Evolutionary conservation across 192 early-diverging fungal species (phyloP).

Genomic region (Backusella morwellensis): DNA sequence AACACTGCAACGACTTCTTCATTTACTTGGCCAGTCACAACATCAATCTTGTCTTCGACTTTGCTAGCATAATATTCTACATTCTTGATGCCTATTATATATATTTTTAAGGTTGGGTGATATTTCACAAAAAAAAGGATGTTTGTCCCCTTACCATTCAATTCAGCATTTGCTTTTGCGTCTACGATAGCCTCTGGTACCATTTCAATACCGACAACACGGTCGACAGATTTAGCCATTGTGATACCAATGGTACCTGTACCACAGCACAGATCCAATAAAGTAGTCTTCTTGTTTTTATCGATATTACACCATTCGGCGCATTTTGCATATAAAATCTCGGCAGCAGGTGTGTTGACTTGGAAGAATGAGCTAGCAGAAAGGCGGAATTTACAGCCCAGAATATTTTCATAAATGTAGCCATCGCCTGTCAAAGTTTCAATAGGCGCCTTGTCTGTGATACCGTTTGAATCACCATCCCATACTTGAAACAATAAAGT

Average conservation of each 20-base stretch:
- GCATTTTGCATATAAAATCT: conserved; percentile 57
- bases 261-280: conserved; percentile 81
- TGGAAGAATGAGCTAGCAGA: conserved; percentile 80
- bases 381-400: conserved; percentile 65
- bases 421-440: conserved; percentile 51
- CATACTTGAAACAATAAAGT: conserved; percentile 52
- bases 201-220: conserved; percentile 75
- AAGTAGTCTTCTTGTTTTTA: conserved; percentile 35
- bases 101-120: not conserved
- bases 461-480: conserved; percentile 54
- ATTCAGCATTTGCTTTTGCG: conserved; percentile 64
- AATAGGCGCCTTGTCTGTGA: conserved; percentile 45
- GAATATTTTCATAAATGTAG: conserved; percentile 61
- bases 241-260: conserved; percentile 83
- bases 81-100: conserved; percentile 42
- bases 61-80: conserved; percentile 55
- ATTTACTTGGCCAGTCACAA: conserved; percentile 24
- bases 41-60: conserved; percentile 56
- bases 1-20: conserved; percentile 69
- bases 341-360: conserved; percentile 70
- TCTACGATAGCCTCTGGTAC: conserved; percentile 66
- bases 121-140: not conserved
- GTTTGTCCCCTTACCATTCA: conserved; percentile 17
- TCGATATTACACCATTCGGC: conserved; percentile 34
- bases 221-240: conserved; percentile 63